Conservation (phyloP, 495 filamentous ascomycete species). For the Penicillium soppii region DNA sequence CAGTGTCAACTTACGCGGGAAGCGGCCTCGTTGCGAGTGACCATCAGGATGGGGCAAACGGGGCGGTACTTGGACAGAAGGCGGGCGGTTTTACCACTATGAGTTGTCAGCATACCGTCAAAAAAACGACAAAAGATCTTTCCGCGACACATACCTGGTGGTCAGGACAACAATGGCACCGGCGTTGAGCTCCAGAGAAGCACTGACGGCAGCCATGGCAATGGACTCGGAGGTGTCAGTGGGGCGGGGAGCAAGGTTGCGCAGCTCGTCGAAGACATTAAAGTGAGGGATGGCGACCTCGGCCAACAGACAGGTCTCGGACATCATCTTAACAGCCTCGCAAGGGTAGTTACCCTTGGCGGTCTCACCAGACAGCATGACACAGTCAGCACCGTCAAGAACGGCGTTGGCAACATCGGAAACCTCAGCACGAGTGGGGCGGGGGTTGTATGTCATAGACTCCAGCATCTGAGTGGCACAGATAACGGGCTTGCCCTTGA, state of each 20-base stretch:
- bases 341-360: slow-evolving; percentile 94
- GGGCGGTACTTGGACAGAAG: slow-evolving; percentile 97
- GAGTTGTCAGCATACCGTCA: slow-evolving; percentile 25
- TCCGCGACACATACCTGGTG: slow-evolving; percentile 60
- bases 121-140: neutral
- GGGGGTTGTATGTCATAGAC: slow-evolving; percentile 99
- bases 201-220: slow-evolving; percentile 93
- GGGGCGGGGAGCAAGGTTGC: slow-evolving; percentile 75
- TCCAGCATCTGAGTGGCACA: slow-evolving; percentile 93
- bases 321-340: slow-evolving; percentile 95
- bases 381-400: slow-evolving; percentile 95
- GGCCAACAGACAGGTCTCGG: slow-evolving; percentile 91
- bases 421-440: slow-evolving; percentile 95
- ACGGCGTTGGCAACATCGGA: slow-evolving; percentile 98
- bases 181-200: slow-evolving; percentile 91
- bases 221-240: slow-evolving; percentile 85
- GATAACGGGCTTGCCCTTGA: slow-evolving; percentile 97
- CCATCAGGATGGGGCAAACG: slow-evolving; percentile 98
- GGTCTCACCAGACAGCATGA: slow-evolving; percentile 99
- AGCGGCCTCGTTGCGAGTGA: slow-evolving; percentile 80
- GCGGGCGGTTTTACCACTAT: slow-evolving; percentile 84
- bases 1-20: slow-evolving; percentile 56
- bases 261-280: slow-evolving; percentile 93
- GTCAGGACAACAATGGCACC: slow-evolving; percentile 92
- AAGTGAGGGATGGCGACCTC: slow-evolving; percentile 97